Conservation (phyloP, 2,329 filamentous ascomycete species). For the Dryadomyces quercus-mongolicae region DNA sequence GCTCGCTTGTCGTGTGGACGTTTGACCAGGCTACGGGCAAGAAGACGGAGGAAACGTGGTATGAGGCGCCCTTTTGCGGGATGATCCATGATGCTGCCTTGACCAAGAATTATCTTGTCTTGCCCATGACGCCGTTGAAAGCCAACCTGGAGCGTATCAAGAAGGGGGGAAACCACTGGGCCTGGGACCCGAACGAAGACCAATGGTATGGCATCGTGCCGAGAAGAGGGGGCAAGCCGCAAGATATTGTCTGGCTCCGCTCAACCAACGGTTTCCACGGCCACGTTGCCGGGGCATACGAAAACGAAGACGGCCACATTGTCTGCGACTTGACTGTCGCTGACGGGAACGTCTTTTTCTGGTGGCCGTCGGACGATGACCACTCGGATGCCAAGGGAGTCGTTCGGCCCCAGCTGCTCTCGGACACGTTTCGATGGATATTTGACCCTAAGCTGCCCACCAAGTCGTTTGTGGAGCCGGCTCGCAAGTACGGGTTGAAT, state of each 20-base stretch:
- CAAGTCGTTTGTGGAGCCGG: conserved; percentile 24
- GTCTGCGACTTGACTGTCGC: conserved; percentile 30
- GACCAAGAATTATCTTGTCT: conserved; percentile 32
- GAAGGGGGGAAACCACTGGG: conserved; percentile 35
- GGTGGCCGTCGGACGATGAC: conserved; percentile 29
- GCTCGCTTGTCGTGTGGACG: conserved; percentile 33
- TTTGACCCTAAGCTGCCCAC: conserved; percentile 24
- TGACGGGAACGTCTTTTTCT: conserved; percentile 33
- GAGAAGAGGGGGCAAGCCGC: conserved; percentile 32
- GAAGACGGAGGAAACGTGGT: conserved; percentile 35
- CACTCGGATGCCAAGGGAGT: conserved; percentile 13
- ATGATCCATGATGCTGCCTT: conserved; percentile 40
- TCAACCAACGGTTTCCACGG: conserved; percentile 38
- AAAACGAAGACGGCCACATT: conserved; percentile 31
- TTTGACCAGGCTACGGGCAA: conserved; percentile 25
- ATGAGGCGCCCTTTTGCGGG: conserved; percentile 36
- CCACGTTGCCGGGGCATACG: conserved; percentile 35
- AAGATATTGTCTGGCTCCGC: conserved; percentile 40
- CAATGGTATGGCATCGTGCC: conserved; percentile 43
- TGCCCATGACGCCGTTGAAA: conserved; percentile 36
- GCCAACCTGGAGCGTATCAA: conserved; percentile 29
- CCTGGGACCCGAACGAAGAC: conserved; percentile 40
- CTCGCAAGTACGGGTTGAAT: conserved; percentile 26
- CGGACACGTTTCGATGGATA: conserved; percentile 27
- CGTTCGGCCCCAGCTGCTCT: conserved; percentile 22